Conservation (phyloP, 495 filamentous ascomycete genomes). For the Stereocaulon alpinum region DNA sequence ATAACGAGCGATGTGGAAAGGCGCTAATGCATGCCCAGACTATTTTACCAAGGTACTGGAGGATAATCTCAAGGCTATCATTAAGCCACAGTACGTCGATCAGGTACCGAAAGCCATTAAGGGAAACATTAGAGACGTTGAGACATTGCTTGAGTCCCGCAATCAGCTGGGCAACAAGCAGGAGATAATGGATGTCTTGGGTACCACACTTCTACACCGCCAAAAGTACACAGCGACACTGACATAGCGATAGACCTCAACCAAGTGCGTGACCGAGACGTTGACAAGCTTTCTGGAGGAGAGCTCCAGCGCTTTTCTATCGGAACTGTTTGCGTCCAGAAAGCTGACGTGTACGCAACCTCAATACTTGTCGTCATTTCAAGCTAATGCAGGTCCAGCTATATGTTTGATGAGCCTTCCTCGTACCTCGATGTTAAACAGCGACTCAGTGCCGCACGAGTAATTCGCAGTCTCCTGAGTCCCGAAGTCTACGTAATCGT, state of each 20-base stretch:
- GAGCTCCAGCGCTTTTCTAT: constrained; percentile 97
- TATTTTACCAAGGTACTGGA: constrained; percentile 98
- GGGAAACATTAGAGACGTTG: constrained; percentile 63
- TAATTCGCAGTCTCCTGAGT: constrained; percentile 79
- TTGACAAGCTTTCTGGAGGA: constrained; percentile 83
- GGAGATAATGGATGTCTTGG: constrained; percentile 73
- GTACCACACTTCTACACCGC: constrained; percentile 28
- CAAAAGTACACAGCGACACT: constrained; percentile 12
- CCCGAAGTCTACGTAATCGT: constrained; percentile 94
- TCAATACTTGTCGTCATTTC: background rate
- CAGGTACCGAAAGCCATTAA: constrained; percentile 90
- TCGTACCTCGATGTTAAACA: constrained; percentile 99
- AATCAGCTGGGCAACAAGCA: constrained; percentile 70
- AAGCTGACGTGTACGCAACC: constrained; percentile 74
- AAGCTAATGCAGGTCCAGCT: constrained; percentile 38
- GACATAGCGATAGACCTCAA: constrained; percentile 53
- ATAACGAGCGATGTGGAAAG: background rate
- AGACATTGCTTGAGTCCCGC: constrained; percentile 61
- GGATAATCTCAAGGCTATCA: constrained; percentile 90
- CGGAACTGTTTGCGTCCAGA: constrained; percentile 86
- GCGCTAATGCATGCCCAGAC: constrained; percentile 42
- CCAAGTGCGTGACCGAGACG: constrained; percentile 79
- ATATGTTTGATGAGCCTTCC: constrained; percentile 99
- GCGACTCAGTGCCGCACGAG: constrained; percentile 79
- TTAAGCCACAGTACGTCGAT: constrained; percentile 98